Evolutionary conservation across 495 filamentous ascomycete species (phyloP).

Genomic region (Patellaria atrata): DNA sequence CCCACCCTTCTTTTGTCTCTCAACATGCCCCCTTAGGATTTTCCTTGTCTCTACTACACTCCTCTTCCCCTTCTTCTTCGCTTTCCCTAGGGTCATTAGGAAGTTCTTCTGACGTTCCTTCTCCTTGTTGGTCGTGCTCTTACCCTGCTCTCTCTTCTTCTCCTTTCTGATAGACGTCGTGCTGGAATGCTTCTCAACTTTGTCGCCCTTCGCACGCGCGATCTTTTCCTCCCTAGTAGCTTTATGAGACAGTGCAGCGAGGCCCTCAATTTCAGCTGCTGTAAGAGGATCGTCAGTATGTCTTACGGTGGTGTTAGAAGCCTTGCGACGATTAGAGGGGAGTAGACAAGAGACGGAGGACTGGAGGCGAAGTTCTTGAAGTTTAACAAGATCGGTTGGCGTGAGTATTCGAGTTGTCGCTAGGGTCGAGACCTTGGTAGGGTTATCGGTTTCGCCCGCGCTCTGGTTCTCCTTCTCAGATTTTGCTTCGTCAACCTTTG

Average conservation of each 20-base stretch:
- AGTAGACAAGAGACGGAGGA: conserved; percentile 52
- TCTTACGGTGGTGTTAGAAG: conserved; percentile 33
- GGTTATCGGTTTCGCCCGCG: conserved; percentile 12
- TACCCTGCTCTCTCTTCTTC: conserved; percentile 72
- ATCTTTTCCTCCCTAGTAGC: conserved; percentile 71
- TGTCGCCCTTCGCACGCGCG: conserved; percentile 61
- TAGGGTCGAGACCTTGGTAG: conserved; percentile 49
- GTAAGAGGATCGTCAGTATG: conserved; percentile 76
- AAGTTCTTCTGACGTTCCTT: conserved; percentile 96
- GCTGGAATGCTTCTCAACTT: conserved; percentile 63
- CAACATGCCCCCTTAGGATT: conserved; percentile 65
- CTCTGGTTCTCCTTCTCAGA: conserved; percentile 14
- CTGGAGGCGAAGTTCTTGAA: conserved; percentile 67
- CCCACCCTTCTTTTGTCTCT: conserved; percentile 71
- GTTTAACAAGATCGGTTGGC: conserved; percentile 80
- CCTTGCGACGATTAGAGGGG: conserved; percentile 31
- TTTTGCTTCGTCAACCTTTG: conserved; percentile 19
- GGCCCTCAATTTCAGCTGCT: conserved; percentile 68
- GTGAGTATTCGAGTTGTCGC: conserved; percentile 84
- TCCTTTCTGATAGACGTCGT: conserved; percentile 67
- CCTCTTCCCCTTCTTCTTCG: conserved; percentile 80
- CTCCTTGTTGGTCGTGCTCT: conserved; percentile 95
- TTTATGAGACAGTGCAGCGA: conserved; percentile 50
- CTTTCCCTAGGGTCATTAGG: conserved; percentile 93
- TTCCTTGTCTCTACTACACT: conserved; percentile 71